Evolutionary conservation across 176 grass and related monocot genomes (phyloP).

Genomic region (Ampelocalamus luodianensis): DNA sequence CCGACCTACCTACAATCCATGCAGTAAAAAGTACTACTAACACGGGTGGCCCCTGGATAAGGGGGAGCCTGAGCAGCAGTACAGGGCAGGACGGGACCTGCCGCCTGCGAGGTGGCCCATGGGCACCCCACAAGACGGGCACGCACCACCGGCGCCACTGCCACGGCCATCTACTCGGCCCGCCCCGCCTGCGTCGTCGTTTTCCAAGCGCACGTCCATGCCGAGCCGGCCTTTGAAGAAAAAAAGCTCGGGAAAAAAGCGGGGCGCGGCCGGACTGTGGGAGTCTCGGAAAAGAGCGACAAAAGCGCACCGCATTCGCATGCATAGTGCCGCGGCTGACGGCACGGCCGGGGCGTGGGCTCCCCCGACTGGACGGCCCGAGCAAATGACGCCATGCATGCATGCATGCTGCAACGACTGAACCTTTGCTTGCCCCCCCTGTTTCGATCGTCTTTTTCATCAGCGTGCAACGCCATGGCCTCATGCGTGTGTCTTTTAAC

Average conservation of each 20-base stretch:
- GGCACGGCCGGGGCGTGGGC: slow-evolving; percentile 20
- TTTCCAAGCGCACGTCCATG: slow-evolving; percentile 47
- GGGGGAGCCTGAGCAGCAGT: neutral
- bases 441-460: slow-evolving; percentile 25
- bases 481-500: slow-evolving; percentile 30
- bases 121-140: slow-evolving; percentile 10
- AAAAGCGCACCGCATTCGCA: slow-evolving; percentile 46
- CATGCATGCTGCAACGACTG: slow-evolving; percentile 20
- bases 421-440: neutral
- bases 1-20: slow-evolving; percentile 27
- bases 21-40: slow-evolving; percentile 24
- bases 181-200: slow-evolving; percentile 25
- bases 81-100: slow-evolving; percentile 36
- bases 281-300: slow-evolving; percentile 74
- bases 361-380: neutral
- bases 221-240: neutral
- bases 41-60: slow-evolving; percentile 2
- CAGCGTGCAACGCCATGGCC: slow-evolving; percentile 41
- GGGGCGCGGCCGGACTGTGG: neutral
- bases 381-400: slow-evolving; percentile 28
- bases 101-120: slow-evolving; percentile 28
- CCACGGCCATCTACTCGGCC: neutral
- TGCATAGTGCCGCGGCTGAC: slow-evolving; percentile 10
- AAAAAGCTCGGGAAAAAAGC: neutral
- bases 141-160: neutral